Base-by-base conservation (phyloP, 345 rosid species). In the Populus alba region DNA sequence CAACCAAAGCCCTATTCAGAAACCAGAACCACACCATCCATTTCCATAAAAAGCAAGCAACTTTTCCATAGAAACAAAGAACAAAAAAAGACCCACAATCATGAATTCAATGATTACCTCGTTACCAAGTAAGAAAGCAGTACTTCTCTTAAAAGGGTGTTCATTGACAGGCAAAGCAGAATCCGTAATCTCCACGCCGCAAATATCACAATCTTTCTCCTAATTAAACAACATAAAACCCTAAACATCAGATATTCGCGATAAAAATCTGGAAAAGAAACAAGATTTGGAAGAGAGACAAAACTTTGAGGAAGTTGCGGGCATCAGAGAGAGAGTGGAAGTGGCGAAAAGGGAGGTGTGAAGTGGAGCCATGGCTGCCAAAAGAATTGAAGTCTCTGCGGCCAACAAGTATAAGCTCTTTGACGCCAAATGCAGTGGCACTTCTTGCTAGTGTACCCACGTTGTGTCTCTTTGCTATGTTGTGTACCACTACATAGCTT, bases 391-490 rank as follows among this genome's bases (percentile, higher is more conserved):
- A 96, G 85, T 96, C 98, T 18, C 99, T 81, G 71, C 98, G 97
- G 61, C 99, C 99, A 2, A 91, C 93, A 55, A 96, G 89, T 11
- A 96, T 92, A 22, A 96, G 76, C 87, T 96, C 98, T 45, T 89
- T 85, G 7, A 94, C 98, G 53, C 99, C 99, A 67, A 94, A 96
- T 0, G 98, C 97, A 10, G 98, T 94, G 17, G 97, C 97, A 88
- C 97, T 94, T 35, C 98, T 87, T 33, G 99, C 97, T 71, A 94
- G 85, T 0, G 98, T 96, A 0, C 98, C 98, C 10, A 94, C 88
- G 97, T 96, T 96, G 90, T 94, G 99, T 75, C 97, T 84, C 86
- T 96, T 96, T 15, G 99, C 98, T 80, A 96, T 86, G 91, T 96
- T 94, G 92, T 96, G 99, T 12, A 96, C 93, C 77, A 96, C 85